Evolutionary conservation across 768 basidiomycete species (phyloP).

Genomic region (Asterophora lycoperdoides): DNA sequence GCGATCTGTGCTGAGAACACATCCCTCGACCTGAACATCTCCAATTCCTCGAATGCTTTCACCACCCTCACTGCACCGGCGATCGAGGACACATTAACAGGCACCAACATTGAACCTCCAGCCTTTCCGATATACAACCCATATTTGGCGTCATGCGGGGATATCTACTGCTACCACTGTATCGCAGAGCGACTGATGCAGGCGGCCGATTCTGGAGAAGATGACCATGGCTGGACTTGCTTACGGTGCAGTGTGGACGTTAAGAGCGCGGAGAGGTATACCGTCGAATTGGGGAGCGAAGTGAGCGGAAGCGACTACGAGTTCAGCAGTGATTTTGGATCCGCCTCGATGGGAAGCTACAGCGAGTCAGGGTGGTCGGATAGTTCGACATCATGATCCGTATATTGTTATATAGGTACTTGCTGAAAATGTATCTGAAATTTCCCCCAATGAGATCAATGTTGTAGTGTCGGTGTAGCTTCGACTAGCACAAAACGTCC

Average conservation of each 20-base stretch:
- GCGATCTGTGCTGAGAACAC: constrained; percentile 86
- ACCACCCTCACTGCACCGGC: constrained; percentile 27
- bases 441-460: not conserved
- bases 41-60: constrained; percentile 50
- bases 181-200: constrained; percentile 78
- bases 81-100: constrained; percentile 18
- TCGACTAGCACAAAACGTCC: no score
- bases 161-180: constrained; percentile 93
- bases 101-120: constrained; percentile 40
- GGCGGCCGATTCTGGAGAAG: constrained; percentile 60
- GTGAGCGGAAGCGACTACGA: constrained; percentile 52
- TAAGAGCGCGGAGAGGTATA: constrained; percentile 57
- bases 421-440: not conserved
- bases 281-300: constrained; percentile 36
- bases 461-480: not conserved
- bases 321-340: constrained; percentile 57
- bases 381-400: constrained; percentile 9
- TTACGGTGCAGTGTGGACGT: constrained; percentile 72
- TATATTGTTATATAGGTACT: not conserved
- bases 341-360: constrained; percentile 51
- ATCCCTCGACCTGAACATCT: constrained; percentile 52
- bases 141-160: constrained; percentile 79
- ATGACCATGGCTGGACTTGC: constrained; percentile 71
- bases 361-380: constrained; percentile 44
- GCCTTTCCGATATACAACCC: constrained; percentile 72